Evolutionary conservation across 768 basidiomycete species (phyloP), one percentile per base, ranked within the genome.

Genomic region (Phanerodontia chrysosporium): DNA sequence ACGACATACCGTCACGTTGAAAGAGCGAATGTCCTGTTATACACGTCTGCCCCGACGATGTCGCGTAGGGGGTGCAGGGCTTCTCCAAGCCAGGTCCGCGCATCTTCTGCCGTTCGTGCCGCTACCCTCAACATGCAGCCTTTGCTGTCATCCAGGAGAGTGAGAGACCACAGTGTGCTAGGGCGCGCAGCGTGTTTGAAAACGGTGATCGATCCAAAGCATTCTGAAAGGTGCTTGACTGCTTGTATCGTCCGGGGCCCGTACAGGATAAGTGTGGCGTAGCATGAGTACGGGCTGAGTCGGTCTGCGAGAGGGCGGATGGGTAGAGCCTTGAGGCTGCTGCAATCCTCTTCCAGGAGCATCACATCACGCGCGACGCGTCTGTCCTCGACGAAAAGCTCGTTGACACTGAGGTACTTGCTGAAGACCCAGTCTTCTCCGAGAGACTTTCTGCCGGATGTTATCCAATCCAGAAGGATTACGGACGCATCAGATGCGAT

Each of bases 341-440:
- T 28, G 24, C 65, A 64, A 39, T 69, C 64, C n/a, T 80, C 58
- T 60, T 94, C 86, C 14, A 98, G 78, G 12, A 95, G 78, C 77
- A 85, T 80, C 39, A 85, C 81, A 65, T 98, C 96, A 65, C 86
- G 85, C 51, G 85, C 89, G 30, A 94, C 72, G 58, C 86, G 80
- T 64, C 75, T 77, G 1, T 81, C 85, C 8, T 80, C 83, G 12
- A 90, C 69, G 67, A 82, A 83, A 13, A 98, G 75, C 70, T 96
- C 93, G 70, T 98, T 98, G 56, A 82, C 72, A 65, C 90, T 95
- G 69, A 87, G 83, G 70, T 96, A 98, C 59, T 82, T 78, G 51
- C 88, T 83, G 70, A 98, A 95, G 2, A 72, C 84, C 96, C 96
- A 98, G 53, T 91, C 87, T 68, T 98, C 96, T 29, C 90, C 90